Evolutionary conservation across 108 stramenopile genomes (phyloP), one percentile per base, ranked within the genome.

Genomic region (Cyclotella atomus): DNA sequence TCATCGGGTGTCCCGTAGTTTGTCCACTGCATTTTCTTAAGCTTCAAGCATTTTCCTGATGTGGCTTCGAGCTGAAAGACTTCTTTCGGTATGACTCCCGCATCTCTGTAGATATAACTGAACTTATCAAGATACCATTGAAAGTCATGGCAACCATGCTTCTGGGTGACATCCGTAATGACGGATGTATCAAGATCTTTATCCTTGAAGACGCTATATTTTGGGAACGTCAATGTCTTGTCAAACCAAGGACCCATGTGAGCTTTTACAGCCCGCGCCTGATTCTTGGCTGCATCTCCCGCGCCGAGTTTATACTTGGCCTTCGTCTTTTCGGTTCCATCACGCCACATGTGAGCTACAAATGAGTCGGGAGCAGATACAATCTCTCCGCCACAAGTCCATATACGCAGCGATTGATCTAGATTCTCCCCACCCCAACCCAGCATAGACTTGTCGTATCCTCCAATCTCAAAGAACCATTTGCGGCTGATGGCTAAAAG

Each of bases 391-490:
- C 77, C 77, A 45, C 77, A 78, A 4, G 69, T 78, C 77, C 77
- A 78, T 46, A 78, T 78, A 38, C 77, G 77, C n/a, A 78, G 17
- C 6, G 70, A 71, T 70, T 78, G 77, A 21, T 78, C 77, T 20
- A 78, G 77, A 57, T 78, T 78, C 32, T 78, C 77, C 15, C 77
- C 77, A 1, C 77, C 77, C 77, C 77, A 78, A 59, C 77, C 77
- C 33, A 69, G 61, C 77, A 78, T 78, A 30, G 52, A 71, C 5
- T 66, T 50, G 70, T 78, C 77, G 27, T 78, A 78, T 46, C 77
- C 77, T 59, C 77, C 77, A 47, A 78, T 78, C 65, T 78, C 77
- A 38, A 78, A 78, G 70, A 78, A 78, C 77, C 77, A 78, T 64
- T 59, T 78, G 33, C 70, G 69, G 65, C 77, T 78, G 19, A 78